Evolutionary conservation across 208 protist species (phyloP).

Genomic region (Endotrypanum monterogeii): DNA sequence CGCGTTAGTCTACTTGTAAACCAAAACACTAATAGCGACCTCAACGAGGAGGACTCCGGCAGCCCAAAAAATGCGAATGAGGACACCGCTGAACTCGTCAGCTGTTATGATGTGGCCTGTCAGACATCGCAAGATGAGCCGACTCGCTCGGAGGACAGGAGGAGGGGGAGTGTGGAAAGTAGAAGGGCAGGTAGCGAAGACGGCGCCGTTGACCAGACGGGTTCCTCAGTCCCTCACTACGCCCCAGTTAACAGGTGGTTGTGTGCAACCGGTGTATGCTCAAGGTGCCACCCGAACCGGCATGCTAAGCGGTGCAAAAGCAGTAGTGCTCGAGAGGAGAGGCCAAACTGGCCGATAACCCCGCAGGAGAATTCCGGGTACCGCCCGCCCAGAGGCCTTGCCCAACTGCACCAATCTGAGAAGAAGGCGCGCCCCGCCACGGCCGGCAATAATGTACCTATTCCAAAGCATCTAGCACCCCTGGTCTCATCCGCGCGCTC

Average conservation of each 20-base stretch:
- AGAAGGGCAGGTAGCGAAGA: background rate
- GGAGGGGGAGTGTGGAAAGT: background rate
- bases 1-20: background rate
- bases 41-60: background rate
- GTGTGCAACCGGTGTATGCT: conserved; percentile 28
- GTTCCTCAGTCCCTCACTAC: conserved; percentile 19
- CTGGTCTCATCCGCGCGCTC: background rate
- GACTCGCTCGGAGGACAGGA: background rate
- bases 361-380: conserved; percentile 15
- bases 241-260: conserved; percentile 23
- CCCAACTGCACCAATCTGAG: background rate
- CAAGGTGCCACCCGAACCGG: conserved; percentile 23
- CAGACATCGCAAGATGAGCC: conserved; percentile 30
- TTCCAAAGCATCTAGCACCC: background rate
- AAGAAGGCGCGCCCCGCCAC: background rate
- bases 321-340: background rate
- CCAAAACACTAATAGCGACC: background rate
- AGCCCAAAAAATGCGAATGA: background rate
- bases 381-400: conserved; percentile 11
- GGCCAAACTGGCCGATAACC: conserved; percentile 17
- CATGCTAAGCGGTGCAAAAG: background rate
- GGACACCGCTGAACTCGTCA: conserved; percentile 15
- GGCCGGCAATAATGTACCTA: too few relatives aligned
- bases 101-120: conserved; percentile 32
- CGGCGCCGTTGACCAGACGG: background rate